Evolutionary conservation across 345 rosid genomes (phyloP), one percentile per base, ranked within the genome.

Genomic region (Eucalyptus lansdowneana): DNA sequence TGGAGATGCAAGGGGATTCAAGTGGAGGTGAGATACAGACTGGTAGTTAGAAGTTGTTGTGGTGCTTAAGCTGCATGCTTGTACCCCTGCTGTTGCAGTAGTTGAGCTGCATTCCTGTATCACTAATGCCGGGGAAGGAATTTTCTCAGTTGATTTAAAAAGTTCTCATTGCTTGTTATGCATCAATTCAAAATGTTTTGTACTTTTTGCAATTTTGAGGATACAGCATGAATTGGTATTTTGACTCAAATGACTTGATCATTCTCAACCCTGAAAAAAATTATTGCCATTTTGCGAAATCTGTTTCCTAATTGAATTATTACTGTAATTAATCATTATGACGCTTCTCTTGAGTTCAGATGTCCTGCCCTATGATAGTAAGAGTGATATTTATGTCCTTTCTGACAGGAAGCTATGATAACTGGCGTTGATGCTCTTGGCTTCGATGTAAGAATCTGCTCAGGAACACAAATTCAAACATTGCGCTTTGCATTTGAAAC

Each of bases 381-480:
- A 87, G 83, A 40, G 15, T 17, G 47, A 37, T 19, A 21, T 76
- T 76, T 21, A 37, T 76, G 21, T n/a, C 47, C 87, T 83, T 88
- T 56, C 87, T 87, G 45, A 88, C 92, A 97, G 99, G 99, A 97
- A 92, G 98, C 93, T 87, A 93, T 91, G 87, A 87, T 97, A 86
- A 94, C 92, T 76, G 92, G 92, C 56, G 88, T 97, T 58, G 99
- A 97, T 93, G 95, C 98, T 53, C 93, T 96, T 34, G 99, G 99
- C 47, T 97, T 97, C 88, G 96, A 94, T 92, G 89, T 95, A 89
- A 95, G 99, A 92, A 95, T 94, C 90, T 98, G 99, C 86, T 94
- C 96, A 87, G 99, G 96, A 92, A 94, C 97, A 10, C 96, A 96
- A 90, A 92, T 98, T 87, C 96, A 96, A 87, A 95, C 99, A 31